These are phyloP conservation scores for Hericium rajendrae DNA, from an alignment of 768 basidiomycete species.

Conservation along the genomic window DNA sequence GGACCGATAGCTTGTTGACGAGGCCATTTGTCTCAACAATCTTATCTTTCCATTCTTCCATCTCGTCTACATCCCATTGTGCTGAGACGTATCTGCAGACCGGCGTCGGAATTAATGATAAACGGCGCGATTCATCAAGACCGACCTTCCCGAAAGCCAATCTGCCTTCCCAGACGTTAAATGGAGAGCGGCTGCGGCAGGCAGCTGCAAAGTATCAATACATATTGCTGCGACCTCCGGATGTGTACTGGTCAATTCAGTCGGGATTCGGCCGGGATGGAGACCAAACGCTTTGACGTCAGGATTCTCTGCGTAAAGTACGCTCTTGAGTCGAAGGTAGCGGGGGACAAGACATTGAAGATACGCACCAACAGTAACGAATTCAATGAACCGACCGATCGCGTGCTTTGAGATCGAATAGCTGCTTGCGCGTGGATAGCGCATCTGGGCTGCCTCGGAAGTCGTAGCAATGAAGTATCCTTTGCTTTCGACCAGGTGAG, in stretches of 20 bases:
- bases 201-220: background rate
- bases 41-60: no score
- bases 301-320: background rate
- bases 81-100: no score
- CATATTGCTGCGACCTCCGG: background rate
- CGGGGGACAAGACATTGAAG: background rate
- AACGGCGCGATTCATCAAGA: no score
- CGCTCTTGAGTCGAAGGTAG: background rate
- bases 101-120: no score
- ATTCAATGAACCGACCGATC: constrained; percentile 3
- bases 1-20: no score
- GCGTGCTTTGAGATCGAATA: constrained; percentile 1
- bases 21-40: no score
- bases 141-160: constrained; percentile 5
- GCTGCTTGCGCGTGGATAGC: background rate
- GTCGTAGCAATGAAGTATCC: constrained; percentile 1
- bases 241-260: background rate
- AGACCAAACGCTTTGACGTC: background rate
- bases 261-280: constrained; percentile 3
- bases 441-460: constrained; percentile 1
- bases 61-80: no score
- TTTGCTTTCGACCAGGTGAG: background rate
- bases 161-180: constrained; percentile 5
- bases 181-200: background rate
- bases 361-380: background rate